Evolutionary conservation across 2,329 filamentous ascomycete species (phyloP).

Genomic region (Alternaria dauci): DNA sequence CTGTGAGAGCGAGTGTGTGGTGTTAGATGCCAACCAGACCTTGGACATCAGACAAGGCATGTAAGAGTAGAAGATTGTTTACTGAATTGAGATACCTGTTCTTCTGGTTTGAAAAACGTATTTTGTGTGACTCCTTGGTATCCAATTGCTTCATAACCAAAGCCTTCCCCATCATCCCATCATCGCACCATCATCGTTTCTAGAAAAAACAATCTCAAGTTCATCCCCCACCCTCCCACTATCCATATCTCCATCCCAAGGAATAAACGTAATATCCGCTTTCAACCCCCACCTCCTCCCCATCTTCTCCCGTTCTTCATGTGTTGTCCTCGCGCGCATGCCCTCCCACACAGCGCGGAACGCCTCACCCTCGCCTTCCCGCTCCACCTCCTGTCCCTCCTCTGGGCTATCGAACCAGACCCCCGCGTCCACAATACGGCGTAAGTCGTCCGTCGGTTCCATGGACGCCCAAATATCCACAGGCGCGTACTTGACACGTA

Average conservation of each 20-base stretch:
- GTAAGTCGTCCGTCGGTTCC: constrained; percentile 43
- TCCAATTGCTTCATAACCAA: neutral
- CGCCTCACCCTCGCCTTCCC: constrained; percentile 43
- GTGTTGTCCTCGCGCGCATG: constrained; percentile 22
- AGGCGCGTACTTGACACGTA: constrained; percentile 43
- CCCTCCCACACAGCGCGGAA: constrained; percentile 41
- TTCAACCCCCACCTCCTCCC: constrained; percentile 22
- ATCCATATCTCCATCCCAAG: constrained; percentile 46
- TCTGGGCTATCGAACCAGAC: constrained; percentile 38
- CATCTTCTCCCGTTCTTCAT: constrained; percentile 12
- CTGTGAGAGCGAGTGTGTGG: neutral
- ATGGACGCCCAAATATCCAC: constrained; percentile 48
- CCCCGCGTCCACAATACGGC: constrained; percentile 35
- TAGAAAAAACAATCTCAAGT: constrained; percentile 44
- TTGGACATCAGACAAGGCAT: neutral
- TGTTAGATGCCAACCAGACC: neutral
- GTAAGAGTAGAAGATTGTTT: neutral
- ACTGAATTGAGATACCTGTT: neutral
- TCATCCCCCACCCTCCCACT: constrained; percentile 44
- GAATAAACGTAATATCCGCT: constrained; percentile 32
- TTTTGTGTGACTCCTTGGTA: neutral
- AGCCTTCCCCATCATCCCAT: no score
- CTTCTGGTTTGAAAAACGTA: neutral
- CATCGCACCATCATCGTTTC: neutral
- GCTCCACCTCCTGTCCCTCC: constrained; percentile 27